phyloP scores from a whole-genome alignment of 495 filamentous ascomycete species.

The Podospora tetraspora region DNA sequence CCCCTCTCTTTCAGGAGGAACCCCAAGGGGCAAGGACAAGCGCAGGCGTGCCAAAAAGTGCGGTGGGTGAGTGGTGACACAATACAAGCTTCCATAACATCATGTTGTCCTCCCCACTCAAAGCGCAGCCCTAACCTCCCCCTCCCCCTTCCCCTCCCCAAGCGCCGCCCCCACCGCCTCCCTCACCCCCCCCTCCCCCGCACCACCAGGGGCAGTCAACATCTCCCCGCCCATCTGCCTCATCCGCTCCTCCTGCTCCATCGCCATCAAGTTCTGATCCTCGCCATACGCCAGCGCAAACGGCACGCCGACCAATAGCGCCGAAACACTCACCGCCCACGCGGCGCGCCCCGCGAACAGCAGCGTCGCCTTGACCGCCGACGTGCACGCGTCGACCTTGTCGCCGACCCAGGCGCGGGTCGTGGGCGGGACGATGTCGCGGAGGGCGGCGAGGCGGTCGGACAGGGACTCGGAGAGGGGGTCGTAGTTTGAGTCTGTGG shows the following conservation, averaged over 20 bases:
- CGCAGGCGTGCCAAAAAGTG: neutral
- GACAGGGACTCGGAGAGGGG: constrained; percentile 57
- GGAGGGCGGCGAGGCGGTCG: constrained; percentile 78
- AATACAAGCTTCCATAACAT: neutral
- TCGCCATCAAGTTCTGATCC: constrained; percentile 91
- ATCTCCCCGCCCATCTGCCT: constrained; percentile 61
- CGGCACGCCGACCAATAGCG: constrained; percentile 83
- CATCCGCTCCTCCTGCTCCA: constrained; percentile 96
- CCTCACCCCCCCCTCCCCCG: constrained; percentile 26
- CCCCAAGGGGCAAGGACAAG: neutral
- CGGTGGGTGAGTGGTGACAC: neutral
- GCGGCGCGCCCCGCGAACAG: constrained; percentile 72
- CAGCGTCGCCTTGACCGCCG: constrained; percentile 55
- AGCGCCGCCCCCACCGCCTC: constrained; percentile 33
- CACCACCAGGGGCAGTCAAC: constrained; percentile 28
- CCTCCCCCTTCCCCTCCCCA: constrained; percentile 34
- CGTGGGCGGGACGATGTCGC: constrained; percentile 85
- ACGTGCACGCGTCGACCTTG: constrained; percentile 50
- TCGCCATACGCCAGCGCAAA: constrained; percentile 89
- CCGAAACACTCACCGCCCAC: constrained; percentile 82
- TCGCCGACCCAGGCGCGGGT: constrained; percentile 63
- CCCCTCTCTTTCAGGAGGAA: too few relatives aligned
- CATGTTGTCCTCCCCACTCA: neutral
- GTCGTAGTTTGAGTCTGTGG: constrained; percentile 51
- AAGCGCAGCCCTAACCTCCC: neutral